Evolutionary conservation across 2,329 filamentous ascomycete species (phyloP).

Genomic region (Didymella sp.): DNA sequence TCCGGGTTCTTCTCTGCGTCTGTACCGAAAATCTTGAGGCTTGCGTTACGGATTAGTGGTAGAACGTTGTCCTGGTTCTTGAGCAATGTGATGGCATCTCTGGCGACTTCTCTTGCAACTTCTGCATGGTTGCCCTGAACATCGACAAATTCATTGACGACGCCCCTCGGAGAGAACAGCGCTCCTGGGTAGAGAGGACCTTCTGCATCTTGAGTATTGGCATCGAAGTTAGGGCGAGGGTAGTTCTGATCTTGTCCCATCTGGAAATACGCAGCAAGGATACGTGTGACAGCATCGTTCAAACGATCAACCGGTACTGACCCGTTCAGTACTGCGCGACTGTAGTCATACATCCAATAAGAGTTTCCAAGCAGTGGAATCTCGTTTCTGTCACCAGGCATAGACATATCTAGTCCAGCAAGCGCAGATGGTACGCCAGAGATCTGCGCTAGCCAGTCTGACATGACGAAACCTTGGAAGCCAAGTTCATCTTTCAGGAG

Average conservation of each 20-base stretch:
- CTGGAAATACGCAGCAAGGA: conserved; percentile 86
- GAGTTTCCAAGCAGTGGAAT: conserved; percentile 55
- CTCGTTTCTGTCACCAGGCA: conserved; percentile 73
- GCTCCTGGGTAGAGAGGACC: conserved; percentile 48
- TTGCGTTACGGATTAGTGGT: conserved; percentile 52
- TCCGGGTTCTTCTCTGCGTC: conserved; percentile 62
- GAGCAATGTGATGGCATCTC: conserved; percentile 64
- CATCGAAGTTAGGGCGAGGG: conserved; percentile 54
- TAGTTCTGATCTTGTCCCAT: conserved; percentile 50
- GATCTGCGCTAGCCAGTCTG: conserved; percentile 86
- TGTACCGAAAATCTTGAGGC: conserved; percentile 51
- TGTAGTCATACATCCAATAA: conserved; percentile 75
- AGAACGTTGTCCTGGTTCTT: conserved; percentile 69
- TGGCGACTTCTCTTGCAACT: conserved; percentile 59
- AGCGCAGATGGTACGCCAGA: conserved; percentile 80
- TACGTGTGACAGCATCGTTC: conserved; percentile 85
- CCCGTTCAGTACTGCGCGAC: conserved; percentile 77
- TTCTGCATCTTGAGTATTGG: conserved; percentile 45
- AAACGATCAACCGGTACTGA: conserved; percentile 81
- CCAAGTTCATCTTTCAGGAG: conserved; percentile 87
- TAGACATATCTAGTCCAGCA: conserved; percentile 82
- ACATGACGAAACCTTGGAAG: conserved; percentile 88
- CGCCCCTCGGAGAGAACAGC: conserved; percentile 64
- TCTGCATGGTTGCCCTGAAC: conserved; percentile 62
- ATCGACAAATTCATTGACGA: conserved; percentile 73